phyloP scores from a whole-genome alignment of 768 basidiomycete species.

The Lactarius tabidus region DNA sequence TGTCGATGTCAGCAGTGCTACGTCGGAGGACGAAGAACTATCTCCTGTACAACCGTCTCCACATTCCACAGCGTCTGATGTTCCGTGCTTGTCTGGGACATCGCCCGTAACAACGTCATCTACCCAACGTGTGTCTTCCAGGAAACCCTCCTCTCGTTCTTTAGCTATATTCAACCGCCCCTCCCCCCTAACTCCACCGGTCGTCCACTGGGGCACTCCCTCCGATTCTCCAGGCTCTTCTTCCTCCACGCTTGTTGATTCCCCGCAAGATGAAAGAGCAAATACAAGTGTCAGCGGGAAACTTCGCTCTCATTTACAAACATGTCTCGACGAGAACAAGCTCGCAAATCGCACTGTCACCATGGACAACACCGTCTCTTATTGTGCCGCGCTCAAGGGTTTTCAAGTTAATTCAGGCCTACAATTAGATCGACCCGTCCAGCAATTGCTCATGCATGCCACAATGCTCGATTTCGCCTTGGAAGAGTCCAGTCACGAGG shows the following conservation, averaged over 20 bases:
- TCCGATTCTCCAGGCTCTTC: constrained; percentile 6
- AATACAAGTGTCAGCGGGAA: background rate
- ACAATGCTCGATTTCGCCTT: constrained; percentile 13
- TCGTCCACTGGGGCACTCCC: constrained; percentile 9
- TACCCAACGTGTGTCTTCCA: background rate
- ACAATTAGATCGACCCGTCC: constrained; percentile 7
- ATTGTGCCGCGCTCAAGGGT: constrained; percentile 16
- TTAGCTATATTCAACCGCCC: constrained; percentile 14
- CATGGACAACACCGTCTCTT: constrained; percentile 9
- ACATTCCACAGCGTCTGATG: background rate
- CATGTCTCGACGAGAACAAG: constrained; percentile 18
- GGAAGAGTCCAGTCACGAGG: constrained; percentile 1
- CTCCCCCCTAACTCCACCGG: background rate
- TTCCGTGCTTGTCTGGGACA: constrained; percentile 1
- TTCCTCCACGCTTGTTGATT: constrained; percentile 10
- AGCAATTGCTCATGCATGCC: constrained; percentile 14
- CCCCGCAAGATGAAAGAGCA: background rate
- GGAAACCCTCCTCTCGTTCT: constrained; percentile 11
- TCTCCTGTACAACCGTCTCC: background rate
- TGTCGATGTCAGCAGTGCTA: background rate
- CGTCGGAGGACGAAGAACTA: background rate
- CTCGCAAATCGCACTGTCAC: constrained; percentile 18
- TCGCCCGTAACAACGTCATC: constrained; percentile 1
- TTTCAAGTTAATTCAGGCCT: constrained; percentile 5
- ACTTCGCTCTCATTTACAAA: constrained; percentile 15